Base-by-base conservation (phyloP, 176 grass and related monocot species). In the Raddia distichophylla region DNA sequence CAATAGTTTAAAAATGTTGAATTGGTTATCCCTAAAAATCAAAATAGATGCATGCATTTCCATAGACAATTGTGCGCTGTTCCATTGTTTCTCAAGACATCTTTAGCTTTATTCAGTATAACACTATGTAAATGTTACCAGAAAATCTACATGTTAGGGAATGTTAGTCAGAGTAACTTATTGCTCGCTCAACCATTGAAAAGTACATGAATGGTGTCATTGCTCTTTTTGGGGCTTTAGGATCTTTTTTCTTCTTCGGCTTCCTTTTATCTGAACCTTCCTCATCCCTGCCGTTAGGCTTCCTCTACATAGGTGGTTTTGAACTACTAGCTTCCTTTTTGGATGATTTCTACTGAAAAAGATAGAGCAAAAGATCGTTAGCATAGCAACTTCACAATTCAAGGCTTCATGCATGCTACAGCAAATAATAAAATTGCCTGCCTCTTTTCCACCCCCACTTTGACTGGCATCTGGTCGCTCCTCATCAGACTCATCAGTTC, bases 121-220 rank as follows among this genome's bases (percentile, higher is more conserved):
- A 42, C 17, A 42, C 49, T 64, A 1, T 22, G 46, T 40, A 33
- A 78, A 60, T 58, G 48, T 54, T 79, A 42, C 51, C 57, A 14
- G 4, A 61, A 50, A 33, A 63, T 32, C 5, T 56, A 58, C 6
- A 13, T 55, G 4, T 14, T 53, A 11, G 12, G 60, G 15, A 40
- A 33, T 42, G 33, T 17, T 49, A 52, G 58, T 51, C 56, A 77
- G 45, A 46, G 62, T 34, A 77, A 88, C 89, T 93, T 91, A 88
- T 93, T 53, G 84, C 87, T 93, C 93, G 90, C 80, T 95, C 89
- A 67, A 91, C 86, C 92, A 91, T 99, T 75, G 93, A 95, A 76
- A 95, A 99, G 67, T 93, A 99, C 96, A 99, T 99, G 44, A 99
- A 99, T 9, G 90, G 90, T 71, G 85, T 85, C 85, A 95, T 99